Evolutionary conservation across 2,329 filamentous ascomycete species (phyloP), one percentile per base, ranked within the genome.

Genomic region (Penicillium olsonii): DNA sequence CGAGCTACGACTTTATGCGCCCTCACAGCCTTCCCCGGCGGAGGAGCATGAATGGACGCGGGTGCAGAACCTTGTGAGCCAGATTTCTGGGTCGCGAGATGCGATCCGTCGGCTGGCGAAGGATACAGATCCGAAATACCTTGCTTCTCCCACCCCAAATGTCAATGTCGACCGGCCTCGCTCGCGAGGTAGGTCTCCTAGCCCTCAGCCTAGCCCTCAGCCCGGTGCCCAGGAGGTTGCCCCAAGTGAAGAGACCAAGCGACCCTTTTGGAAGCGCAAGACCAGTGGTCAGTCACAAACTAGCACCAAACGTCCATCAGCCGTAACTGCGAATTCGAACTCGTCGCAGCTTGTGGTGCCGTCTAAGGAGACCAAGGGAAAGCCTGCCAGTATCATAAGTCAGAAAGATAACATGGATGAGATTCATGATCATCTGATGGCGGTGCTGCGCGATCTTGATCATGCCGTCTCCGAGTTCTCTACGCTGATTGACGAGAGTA

Each of bases 231-330:
- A 62, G 2, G 71, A 74, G 20, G 55, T 62, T n/a, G 64, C 65
- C 17, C 53, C 42, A 5, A 68, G 51, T 4, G 69, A 67, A 9
- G 73, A 75, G 39, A 84, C 90, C 45, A 90, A 79, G 67, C 82
- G 84, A 51, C 78, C 90, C 0, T 97, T 99, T 65, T 99, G 94
- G 94, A 95, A 91, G 69, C 84, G 92, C 40, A 96, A 95, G 71
- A 78, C 86, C 1, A 92, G 85, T 61, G 73, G 68, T 35, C 74
- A 72, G 18, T 71, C 67, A 22, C 63, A 63, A 62, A 20, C 50
- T 17, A 56, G 71, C 71, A 17, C 68, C 73, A 55, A 75, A 64
- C 46, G 59, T 74, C 34, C 75, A 77, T 57, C 73, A 45, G 72
- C 49, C 20, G 19, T 44, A 37, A 76, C 65, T 79, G 73, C 55